Percentiles rank a stretch among this genome's conserved stretches.
phyloP scores from a whole-genome alignment of 139 green algal genomes.

The Spirogloea muscicola region DNA sequence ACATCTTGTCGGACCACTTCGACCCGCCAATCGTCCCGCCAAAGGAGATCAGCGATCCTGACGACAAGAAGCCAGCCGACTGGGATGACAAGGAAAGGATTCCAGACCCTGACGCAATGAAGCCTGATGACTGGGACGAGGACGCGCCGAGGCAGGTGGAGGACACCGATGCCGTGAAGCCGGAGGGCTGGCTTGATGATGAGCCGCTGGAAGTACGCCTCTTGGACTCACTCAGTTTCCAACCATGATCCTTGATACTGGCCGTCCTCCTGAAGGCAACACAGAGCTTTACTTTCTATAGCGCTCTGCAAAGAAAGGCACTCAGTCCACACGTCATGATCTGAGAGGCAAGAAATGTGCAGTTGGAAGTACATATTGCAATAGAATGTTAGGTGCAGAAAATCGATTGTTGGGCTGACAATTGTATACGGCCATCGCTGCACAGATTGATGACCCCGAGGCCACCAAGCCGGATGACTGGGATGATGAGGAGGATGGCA shows the following conservation, averaged over 20 bases:
- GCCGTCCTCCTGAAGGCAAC: not conserved
- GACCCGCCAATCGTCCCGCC: constrained; percentile 53
- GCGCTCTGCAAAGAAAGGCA: too few species aligned
- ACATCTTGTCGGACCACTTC: constrained; percentile 51
- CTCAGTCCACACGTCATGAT: too few species aligned
- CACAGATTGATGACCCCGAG: constrained; percentile 72
- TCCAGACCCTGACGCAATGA: constrained; percentile 59
- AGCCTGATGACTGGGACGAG: constrained; percentile 90
- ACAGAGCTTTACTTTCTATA: not conserved
- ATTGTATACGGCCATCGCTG: not conserved
- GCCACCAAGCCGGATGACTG: constrained; percentile 83
- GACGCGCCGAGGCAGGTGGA: constrained; percentile 52
- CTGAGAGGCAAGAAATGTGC: not conserved
- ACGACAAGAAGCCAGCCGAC: constrained; percentile 57
- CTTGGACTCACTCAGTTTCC: not conserved
- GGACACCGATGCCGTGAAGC: constrained; percentile 51
- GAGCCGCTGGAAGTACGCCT: constrained; percentile 41
- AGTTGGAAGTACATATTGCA: not conserved
- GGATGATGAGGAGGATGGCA: constrained; percentile 92
- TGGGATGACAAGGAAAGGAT: constrained; percentile 56
- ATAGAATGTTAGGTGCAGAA: not conserved
- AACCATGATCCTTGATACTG: too few species aligned
- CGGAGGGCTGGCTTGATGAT: constrained; percentile 56
- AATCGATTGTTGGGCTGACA: not conserved
- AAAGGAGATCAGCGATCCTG: constrained; percentile 55